phyloP scores from a whole-genome alignment of 345 rosid species.

The Pistacia vera region DNA sequence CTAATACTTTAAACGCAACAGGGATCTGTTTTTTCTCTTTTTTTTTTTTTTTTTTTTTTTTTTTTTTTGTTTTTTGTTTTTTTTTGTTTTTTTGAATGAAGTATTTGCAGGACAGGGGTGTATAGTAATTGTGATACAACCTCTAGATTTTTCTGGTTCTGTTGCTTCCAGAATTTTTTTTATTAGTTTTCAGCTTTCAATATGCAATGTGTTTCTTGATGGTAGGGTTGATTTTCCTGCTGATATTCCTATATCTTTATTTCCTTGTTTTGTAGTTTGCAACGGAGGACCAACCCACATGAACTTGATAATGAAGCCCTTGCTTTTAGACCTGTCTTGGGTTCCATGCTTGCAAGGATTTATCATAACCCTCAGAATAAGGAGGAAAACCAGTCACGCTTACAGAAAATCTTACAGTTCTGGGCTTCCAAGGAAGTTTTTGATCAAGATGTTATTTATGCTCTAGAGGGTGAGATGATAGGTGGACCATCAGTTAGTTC shows the following conservation, averaged over 20 bases:
- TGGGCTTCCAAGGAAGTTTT: slow-evolving; percentile 98
- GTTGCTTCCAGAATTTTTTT: background rate
- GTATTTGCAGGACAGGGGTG: background rate
- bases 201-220: background rate
- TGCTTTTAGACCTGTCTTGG: slow-evolving; percentile 85
- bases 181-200: background rate
- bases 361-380: slow-evolving; percentile 84
- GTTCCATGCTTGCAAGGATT: slow-evolving; percentile 88
- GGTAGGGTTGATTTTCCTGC: slow-evolving; percentile 5
- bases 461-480: slow-evolving; percentile 84
- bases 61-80: background rate
- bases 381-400: slow-evolving; percentile 83
- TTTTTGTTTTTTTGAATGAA: background rate
- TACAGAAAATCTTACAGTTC: slow-evolving; percentile 90
- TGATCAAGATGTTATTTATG: slow-evolving; percentile 79
- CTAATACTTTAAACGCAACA: background rate
- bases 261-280: slow-evolving; percentile 62
- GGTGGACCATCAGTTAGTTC: slow-evolving; percentile 60
- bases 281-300: slow-evolving; percentile 72
- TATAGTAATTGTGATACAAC: background rate
- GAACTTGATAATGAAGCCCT: slow-evolving; percentile 94
- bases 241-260: slow-evolving; percentile 19
- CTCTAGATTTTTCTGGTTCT: background rate
- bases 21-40: background rate
- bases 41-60: background rate